Evolutionary conservation across 2,329 filamentous ascomycete genomes (phyloP), one percentile per base, ranked within the genome.

Genomic region (Pseudogymnoascus sp.): DNA sequence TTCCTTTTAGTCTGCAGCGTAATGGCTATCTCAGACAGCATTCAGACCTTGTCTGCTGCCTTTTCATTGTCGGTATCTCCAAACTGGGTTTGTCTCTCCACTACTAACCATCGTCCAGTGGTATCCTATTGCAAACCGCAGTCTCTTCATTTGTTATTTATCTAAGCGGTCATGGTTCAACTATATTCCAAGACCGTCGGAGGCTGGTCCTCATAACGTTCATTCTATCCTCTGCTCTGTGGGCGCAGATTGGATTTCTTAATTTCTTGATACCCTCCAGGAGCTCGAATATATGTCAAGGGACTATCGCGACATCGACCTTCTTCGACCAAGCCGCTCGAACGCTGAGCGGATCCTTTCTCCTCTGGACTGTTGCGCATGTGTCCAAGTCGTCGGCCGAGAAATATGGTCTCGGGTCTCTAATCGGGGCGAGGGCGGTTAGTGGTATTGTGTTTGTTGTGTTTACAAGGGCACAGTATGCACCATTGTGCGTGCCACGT

Each of bases 181-280:
- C 65, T 40, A 61, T 73, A 41, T 69, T 71, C 62, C 67, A 72
- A 69, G 71, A 74, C 68, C 68, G 71, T 67, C 71, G 69, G 70
- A 73, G 72, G 72, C 72, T 74, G 71, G 72, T 71, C 71, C 72
- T 74, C 71, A 62, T 71, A 61, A 63, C 73, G 40, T 74, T 74
- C 65, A 62, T 74, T 61, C 63, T 72, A 21, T 73, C 71, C 64
- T 68, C 69, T 41, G 67, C 70, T 55, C 61, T 74, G 62, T 63
- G 61, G 61, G 69, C 71, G 60, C 68, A 69, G 65, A 59, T 72
- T 31, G 67, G 71, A 59, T 74, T 74, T 63, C 28, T 71, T 45
- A 70, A 70, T 52, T 66, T 73, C 18, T 63, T 72, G 49, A 63
- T 73, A 28, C 61, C 67, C 9, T 21, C 35, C 12, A 63, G 67